phyloP scores from a whole-genome alignment of 257 asterid genomes.

The Scutellaria galericulata region DNA sequence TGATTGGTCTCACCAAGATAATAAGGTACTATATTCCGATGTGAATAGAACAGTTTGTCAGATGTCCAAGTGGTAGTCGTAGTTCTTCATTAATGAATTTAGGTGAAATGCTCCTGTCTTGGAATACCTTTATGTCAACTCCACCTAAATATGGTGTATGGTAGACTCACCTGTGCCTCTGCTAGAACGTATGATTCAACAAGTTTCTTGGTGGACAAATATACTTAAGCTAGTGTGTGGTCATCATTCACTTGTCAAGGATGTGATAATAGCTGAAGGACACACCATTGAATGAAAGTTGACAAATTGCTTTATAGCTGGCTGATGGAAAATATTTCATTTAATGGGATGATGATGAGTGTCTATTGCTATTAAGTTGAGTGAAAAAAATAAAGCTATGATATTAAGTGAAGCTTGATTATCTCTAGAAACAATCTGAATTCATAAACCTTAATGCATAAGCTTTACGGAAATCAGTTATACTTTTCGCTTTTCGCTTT shows the following conservation, averaged over 20 bases:
- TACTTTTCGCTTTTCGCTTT: not conserved
- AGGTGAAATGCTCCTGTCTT: slow-evolving; percentile 3
- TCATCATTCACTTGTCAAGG: not conserved
- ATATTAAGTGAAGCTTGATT: too few species aligned
- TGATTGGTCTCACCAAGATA: slow-evolving; percentile 29
- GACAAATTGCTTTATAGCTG: not conserved
- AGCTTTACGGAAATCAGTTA: slow-evolving; percentile 1
- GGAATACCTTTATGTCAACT: not conserved
- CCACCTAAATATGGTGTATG: not conserved
- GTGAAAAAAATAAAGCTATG: not conserved
- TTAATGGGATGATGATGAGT: not conserved
- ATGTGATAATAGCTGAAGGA: slow-evolving; percentile 7
- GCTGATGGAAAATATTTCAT: slow-evolving; percentile 5
- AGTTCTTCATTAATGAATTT: slow-evolving; percentile 6
- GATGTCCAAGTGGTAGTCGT: not conserved
- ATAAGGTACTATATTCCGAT: slow-evolving; percentile 22
- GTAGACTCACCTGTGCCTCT: not conserved
- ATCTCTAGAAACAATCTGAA: too few species aligned
- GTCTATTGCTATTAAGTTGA: not conserved
- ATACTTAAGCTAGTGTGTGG: not conserved
- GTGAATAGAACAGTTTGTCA: not conserved
- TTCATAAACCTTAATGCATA: not conserved
- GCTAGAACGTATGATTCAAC: not conserved
- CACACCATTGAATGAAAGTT: not conserved
- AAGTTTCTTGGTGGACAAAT: slow-evolving; percentile 3